Evolutionary conservation across 2,329 filamentous ascomycete genomes (phyloP).

Genomic region (Chaetomium globosum): DNA sequence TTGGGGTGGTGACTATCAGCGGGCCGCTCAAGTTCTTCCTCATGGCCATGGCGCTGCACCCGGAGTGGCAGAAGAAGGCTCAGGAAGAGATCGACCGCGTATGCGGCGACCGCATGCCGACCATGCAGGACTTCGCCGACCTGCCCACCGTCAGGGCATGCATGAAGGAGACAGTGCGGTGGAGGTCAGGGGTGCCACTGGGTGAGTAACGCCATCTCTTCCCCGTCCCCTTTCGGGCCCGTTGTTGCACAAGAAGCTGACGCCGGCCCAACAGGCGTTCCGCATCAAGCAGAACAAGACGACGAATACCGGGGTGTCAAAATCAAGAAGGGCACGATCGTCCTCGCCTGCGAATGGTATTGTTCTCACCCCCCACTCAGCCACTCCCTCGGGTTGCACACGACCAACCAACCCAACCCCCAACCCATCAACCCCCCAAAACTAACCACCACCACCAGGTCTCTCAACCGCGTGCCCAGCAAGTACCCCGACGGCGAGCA

Average conservation of each 20-base stretch:
- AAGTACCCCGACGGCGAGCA: slow-evolving; percentile 66
- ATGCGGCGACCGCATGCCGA: slow-evolving; percentile 57
- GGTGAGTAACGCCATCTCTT: slow-evolving; percentile 40
- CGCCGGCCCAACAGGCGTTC: slow-evolving; percentile 45
- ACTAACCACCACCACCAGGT: slow-evolving; percentile 42
- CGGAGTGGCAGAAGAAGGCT: slow-evolving; percentile 55
- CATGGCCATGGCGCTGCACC: slow-evolving; percentile 57
- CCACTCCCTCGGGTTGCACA: not conserved
- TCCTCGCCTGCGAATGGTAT: slow-evolving; percentile 56
- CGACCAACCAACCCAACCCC: no score
- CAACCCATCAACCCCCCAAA: not conserved
- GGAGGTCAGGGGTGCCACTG: slow-evolving; percentile 59
- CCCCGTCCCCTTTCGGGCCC: not conserved
- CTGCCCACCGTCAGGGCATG: slow-evolving; percentile 58
- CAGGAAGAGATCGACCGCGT: slow-evolving; percentile 62
- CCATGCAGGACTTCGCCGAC: slow-evolving; percentile 51
- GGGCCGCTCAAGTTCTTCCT: slow-evolving; percentile 56
- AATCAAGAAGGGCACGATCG: slow-evolving; percentile 53
- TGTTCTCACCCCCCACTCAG: slow-evolving; percentile 19
- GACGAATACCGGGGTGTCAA: slow-evolving; percentile 51
- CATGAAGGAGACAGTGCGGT: slow-evolving; percentile 61
- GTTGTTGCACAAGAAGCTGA: not conserved
- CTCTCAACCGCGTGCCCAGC: slow-evolving; percentile 59
- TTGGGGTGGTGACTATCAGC: slow-evolving; percentile 54
- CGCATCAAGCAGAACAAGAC: slow-evolving; percentile 53